Evolutionary conservation across 805 yeast genomes (phyloP).

Genomic region (Debaryomyces maramus): DNA sequence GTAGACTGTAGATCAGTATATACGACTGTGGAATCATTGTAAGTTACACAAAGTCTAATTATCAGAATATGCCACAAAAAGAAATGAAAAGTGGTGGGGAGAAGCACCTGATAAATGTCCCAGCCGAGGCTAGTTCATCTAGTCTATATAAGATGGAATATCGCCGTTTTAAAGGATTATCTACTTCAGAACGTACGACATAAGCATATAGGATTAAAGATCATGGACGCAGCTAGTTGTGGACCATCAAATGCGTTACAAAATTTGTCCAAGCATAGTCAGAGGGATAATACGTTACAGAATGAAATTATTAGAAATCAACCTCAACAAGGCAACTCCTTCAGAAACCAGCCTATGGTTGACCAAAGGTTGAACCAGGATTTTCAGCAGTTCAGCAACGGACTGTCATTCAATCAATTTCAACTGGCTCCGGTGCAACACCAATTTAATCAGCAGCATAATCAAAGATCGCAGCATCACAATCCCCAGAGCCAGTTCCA

Average conservation of each 20-base stretch:
- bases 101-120: no score
- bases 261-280: constrained; percentile 42
- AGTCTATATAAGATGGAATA: no score
- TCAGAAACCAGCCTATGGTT: constrained; percentile 17
- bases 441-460: constrained; percentile 9
- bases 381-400: constrained; percentile 32
- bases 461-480: constrained; percentile 11
- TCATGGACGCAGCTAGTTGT: constrained; percentile 41
- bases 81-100: no score
- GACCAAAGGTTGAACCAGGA: constrained; percentile 41
- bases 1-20: no score
- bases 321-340: constrained; percentile 10
- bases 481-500: constrained; percentile 4
- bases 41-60: no score
- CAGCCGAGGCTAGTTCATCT: no score
- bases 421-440: constrained; percentile 9
- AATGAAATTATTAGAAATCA: constrained; percentile 24
- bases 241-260: constrained; percentile 47
- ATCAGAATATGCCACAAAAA: no score
- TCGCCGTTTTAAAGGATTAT: no score
- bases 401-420: constrained; percentile 11
- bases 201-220: background rate
- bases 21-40: no score
- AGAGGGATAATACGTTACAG: constrained; percentile 41
- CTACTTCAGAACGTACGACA: no score